Conservation (phyloP, 1,284 basidiomycete species). For the Papiliotrema fonsecae region DNA sequence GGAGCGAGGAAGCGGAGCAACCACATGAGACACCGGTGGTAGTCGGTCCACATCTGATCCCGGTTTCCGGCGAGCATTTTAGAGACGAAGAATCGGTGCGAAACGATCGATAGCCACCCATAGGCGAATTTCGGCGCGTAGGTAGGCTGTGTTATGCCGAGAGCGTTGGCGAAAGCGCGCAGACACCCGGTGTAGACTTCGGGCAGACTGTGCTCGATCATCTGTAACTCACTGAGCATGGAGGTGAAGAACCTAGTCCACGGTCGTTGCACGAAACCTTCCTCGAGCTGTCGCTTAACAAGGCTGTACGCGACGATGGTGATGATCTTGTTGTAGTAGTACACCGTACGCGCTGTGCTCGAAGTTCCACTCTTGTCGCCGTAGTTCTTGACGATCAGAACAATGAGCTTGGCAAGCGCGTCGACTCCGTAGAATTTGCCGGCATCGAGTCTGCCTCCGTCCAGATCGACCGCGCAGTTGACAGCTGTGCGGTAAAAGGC, state of each 20-base stretch:
- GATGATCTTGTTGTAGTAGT: constrained; percentile 96
- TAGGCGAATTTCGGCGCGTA: constrained; percentile 98
- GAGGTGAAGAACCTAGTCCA: constrained; percentile 99
- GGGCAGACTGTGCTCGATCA: constrained; percentile 76
- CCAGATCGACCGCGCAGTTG: constrained; percentile 88
- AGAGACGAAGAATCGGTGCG: constrained; percentile 96
- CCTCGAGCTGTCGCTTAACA: constrained; percentile 90
- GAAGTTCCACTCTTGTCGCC: constrained; percentile 63
- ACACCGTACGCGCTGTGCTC: constrained; percentile 84
- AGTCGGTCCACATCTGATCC: constrained; percentile 77
- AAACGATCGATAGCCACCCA: constrained; percentile 95
- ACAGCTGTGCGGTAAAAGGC: constrained; percentile 98
- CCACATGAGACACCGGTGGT: constrained; percentile 88
- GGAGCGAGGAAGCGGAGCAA: constrained; percentile 91
- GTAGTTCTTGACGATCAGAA: constrained; percentile 99
- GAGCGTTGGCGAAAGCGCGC: constrained; percentile 84
- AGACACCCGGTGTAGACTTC: constrained; percentile 84
- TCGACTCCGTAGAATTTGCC: constrained; percentile 89
- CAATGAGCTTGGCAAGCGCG: constrained; percentile 89
- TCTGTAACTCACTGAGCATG: constrained; percentile 83
- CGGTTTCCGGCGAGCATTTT: constrained; percentile 64
- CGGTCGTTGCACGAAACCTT: constrained; percentile 91
- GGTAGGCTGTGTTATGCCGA: constrained; percentile 91
- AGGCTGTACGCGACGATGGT: constrained; percentile 96
- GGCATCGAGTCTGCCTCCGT: constrained; percentile 76